Conservation (phyloP, 805 yeast genomes). For the Hanseniaspora vineae region DNA sequence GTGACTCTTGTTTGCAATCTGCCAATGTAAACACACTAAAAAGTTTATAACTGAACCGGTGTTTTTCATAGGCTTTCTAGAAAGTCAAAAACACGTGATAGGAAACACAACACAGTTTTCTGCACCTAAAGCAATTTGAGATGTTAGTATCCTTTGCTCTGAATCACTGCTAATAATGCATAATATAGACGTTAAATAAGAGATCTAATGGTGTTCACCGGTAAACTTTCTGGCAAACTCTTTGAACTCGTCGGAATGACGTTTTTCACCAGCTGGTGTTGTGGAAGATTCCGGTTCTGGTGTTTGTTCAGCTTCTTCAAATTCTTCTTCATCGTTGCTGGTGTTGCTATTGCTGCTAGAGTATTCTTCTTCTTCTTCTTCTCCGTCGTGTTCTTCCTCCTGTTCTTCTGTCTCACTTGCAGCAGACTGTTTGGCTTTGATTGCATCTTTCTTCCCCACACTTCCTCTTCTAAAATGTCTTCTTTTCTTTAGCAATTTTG, state of each 20-base stretch:
- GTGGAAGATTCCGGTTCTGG: constrained; percentile 15
- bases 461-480: constrained; percentile 19
- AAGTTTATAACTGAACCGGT: no score
- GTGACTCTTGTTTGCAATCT: no score
- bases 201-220: neutral
- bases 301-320: constrained; percentile 21
- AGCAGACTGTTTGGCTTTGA: neutral
- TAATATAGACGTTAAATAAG: no score
- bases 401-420: neutral
- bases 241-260: constrained; percentile 1
- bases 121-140: no score
- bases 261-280: no score
- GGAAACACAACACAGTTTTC: no score
- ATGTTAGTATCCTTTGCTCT: no score
- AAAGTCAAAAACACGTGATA: no score
- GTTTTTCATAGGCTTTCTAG: no score
- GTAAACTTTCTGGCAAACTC: constrained; percentile 6
- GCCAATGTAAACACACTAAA: no score
- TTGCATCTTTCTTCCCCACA: constrained; percentile 9
- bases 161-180: no score
- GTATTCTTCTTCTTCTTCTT: constrained; percentile 8
- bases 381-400: constrained; percentile 8
- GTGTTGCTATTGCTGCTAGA: constrained; percentile 13
- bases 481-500: constrained; percentile 44
- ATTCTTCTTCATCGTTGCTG: constrained; percentile 23